Evolutionary conservation across 1,139 yeast genomes (phyloP).

Genomic region (Candida mesenterica): DNA sequence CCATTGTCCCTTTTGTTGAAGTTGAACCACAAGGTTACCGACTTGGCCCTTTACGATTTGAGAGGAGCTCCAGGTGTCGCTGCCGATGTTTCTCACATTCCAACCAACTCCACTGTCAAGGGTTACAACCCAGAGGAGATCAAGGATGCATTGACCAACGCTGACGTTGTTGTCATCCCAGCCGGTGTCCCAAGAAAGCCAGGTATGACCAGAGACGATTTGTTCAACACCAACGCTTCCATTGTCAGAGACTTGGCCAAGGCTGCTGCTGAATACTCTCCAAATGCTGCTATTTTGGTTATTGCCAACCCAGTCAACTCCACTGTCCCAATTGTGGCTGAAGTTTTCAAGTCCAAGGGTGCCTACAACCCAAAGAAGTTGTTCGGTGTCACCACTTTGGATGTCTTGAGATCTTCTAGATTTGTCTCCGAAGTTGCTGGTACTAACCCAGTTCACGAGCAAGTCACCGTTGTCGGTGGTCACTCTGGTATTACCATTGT

Average conservation of each 20-base stretch:
- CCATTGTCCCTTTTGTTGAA: slow-evolving; percentile 85
- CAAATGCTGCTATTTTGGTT: slow-evolving; percentile 71
- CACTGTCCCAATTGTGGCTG: slow-evolving; percentile 90
- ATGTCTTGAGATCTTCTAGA: slow-evolving; percentile 85
- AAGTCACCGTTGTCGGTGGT: slow-evolving; percentile 90
- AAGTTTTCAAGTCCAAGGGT: slow-evolving; percentile 73
- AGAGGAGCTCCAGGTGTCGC: slow-evolving; percentile 92
- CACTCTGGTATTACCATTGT: slow-evolving; percentile 96
- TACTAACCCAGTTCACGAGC: slow-evolving; percentile 56
- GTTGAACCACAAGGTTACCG: slow-evolving; percentile 56
- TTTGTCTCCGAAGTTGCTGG: slow-evolving; percentile 44
- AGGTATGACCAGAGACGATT: slow-evolving; percentile 96
- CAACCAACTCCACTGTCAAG: slow-evolving; percentile 70
- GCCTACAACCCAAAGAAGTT: slow-evolving; percentile 76
- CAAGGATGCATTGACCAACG: slow-evolving; percentile 62
- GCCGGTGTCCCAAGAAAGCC: slow-evolving; percentile 99
- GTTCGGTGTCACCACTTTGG: slow-evolving; percentile 92
- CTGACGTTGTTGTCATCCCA: slow-evolving; percentile 84
- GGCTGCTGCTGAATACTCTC: slow-evolving; percentile 71
- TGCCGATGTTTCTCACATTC: slow-evolving; percentile 86
- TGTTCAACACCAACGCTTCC: slow-evolving; percentile 89
- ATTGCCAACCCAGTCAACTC: slow-evolving; percentile 97
- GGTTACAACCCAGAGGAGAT: slow-evolving; percentile 67
- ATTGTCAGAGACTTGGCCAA: slow-evolving; percentile 82
- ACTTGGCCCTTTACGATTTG: slow-evolving; percentile 81